Evolutionary conservation across 306 rosid species (phyloP), one percentile per base, ranked within the genome.

Genomic region (Glycine latifolia): DNA sequence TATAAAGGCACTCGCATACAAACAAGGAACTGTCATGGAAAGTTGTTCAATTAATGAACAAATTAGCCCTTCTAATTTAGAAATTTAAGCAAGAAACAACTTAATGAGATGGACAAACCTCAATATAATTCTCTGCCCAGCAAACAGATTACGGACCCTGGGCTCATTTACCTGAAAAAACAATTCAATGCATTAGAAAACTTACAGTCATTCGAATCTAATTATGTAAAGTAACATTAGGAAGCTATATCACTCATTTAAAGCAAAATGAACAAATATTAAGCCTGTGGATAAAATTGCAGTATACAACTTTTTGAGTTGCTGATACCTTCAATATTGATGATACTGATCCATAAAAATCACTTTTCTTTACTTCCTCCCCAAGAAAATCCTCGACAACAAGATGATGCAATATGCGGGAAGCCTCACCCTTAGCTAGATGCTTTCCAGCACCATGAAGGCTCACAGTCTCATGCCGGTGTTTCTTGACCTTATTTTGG

Each of bases 281-380:
- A 69, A 9, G 33, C 46, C 46, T 56, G 12, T 37, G 35, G 67
- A 69, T 52, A 8, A 35, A 84, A 55, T 55, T 79, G 79, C 77
- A 53, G 83, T 81, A 65, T 61, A 85, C 15, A 67, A 37, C 46
- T n/a, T 26, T 4, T 39, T 37, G 39, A 44, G 52, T 82, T 33
- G 72, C 52, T n/a, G 15, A 46, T 74, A 95, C 99, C 96, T 91
- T 93, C 78, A 95, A 77, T 52, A 91, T 60, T 77, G 99, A 95
- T 52, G 99, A 95, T 49, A 93, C 90, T 65, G 98, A 95, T 73
- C 98, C 97, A 85, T 95, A 95, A 84, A 86, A 7, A 85, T 95
- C 99, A 75, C 93, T 93, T 89, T 95, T 95, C 91, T 89, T 95
- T 66, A 91, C 98, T 85, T 93, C 97, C 90, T 95, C 99, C 77